Base-by-base conservation (phyloP, 2,329 filamentous ascomycete species). In the Ophiosphaerella narmari region DNA sequence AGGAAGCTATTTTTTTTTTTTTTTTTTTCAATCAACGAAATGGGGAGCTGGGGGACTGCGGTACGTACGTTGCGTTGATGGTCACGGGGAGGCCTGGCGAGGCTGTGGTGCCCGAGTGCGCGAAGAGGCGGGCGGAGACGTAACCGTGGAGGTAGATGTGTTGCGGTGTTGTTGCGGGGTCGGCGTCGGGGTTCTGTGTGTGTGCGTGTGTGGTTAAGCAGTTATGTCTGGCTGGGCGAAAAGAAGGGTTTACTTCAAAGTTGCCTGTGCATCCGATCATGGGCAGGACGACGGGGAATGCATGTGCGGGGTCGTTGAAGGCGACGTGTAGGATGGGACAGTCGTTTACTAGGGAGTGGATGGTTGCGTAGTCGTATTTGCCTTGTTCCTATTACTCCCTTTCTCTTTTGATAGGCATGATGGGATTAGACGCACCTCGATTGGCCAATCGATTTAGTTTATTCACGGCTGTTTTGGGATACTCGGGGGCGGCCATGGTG, bases 61-160 rank as follows among this genome's bases (percentile, higher is more conserved):
- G 16, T 18, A 18, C 16, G 60, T 60, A 60, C 47, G 55, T 63
- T 0, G 69, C 67, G 7, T 66, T 58, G 23, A 71, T 48, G 12
- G 63, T 66, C 16, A 72, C 55, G 0, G 67, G 64, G 1, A 71
- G 24, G 1, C 67, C 34, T 1, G 16, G 18, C 11, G 2, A 4
- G 1, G 24, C 5, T 5, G 37, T 24, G 39, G 12, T 3, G 9
- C 11, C 3, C 1, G 23, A 1, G 11, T 31, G 8, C 39, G 52
- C 43, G 55, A 93, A 88, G 31, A 96, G 78, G 7, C 91, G 87
- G 1, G 86, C 59, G 5, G 64, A 63, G 3, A 70, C 55, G 44
- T 67, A 70, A 48, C 70, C 70, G 52, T 74, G 70, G 31, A 74
- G 57, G 43, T 73, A 74, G 5, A 73, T 36, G 31, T 68, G 54